A percentile compares a stretch with the other conserved stretches of the same genome.
phyloP scores from a whole-genome alignment of 1,139 yeast genomes.

The Wickerhamomyces sp. region DNA sequence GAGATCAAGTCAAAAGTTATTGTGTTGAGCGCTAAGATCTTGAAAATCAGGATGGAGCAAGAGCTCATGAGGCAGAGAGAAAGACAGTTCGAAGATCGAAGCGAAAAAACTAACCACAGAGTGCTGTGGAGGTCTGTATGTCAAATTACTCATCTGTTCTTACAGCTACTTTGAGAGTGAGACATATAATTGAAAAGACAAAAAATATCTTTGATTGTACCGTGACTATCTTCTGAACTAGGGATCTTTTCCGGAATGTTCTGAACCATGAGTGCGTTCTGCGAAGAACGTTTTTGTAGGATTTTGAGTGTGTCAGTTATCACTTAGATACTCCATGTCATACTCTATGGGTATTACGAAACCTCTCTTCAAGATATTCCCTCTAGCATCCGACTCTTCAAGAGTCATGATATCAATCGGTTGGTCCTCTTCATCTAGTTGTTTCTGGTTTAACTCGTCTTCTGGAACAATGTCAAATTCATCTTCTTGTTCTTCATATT shows the following conservation, averaged over 20 bases:
- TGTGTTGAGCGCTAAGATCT: constrained; percentile 47
- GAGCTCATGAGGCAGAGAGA: constrained; percentile 65
- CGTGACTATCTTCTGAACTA: too few relatives aligned
- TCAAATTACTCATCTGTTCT: too few relatives aligned
- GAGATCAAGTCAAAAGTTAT: constrained; percentile 48
- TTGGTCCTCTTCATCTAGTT: constrained; percentile 64
- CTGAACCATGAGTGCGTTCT: too few relatives aligned
- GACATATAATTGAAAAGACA: too few relatives aligned
- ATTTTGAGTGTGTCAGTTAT: too few relatives aligned
- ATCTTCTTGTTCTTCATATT: constrained; percentile 84
- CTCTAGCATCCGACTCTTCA: constrained; percentile 65
- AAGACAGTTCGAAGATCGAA: constrained; percentile 58
- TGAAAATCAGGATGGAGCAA: constrained; percentile 60
- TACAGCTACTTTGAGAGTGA: too few relatives aligned
- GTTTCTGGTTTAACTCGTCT: constrained; percentile 54
- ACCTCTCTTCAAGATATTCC: constrained; percentile 29
- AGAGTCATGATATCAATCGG: constrained; percentile 60
- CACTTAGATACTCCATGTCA: constrained; percentile 2
- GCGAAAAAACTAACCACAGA: constrained; percentile 59
- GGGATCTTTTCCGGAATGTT: too few relatives aligned
- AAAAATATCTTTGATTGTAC: too few relatives aligned
- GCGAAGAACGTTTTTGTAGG: too few relatives aligned
- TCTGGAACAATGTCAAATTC: constrained; percentile 79
- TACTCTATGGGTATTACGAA: constrained; percentile 15
- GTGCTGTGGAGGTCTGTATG: constrained; percentile 70